A percentile compares a stretch with the other conserved stretches of the same genome.
These are phyloP conservation scores for Discostella pseudostelligera DNA, from an alignment of 108 stramenopile species.

Conservation along the genomic window DNA sequence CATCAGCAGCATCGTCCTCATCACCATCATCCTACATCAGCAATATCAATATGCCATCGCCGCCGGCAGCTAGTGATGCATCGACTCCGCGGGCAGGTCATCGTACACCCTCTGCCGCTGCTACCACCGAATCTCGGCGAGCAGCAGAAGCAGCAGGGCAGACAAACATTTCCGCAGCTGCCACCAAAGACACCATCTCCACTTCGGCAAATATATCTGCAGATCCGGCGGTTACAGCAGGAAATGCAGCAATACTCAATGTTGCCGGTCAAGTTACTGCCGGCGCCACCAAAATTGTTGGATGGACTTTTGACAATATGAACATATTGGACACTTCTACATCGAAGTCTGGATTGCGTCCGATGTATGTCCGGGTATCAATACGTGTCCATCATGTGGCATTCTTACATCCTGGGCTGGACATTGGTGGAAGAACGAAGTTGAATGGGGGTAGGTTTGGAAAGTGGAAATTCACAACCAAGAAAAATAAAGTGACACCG, in stretches of 20 bases:
- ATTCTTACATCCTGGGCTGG: conserved; percentile 43
- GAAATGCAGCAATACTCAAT: neutral
- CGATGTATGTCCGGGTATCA: conserved; percentile 46
- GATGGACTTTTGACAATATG: conserved; percentile 5
- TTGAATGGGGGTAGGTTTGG: conserved; percentile 6
- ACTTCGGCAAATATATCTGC: no score
- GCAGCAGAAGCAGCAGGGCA: neutral
- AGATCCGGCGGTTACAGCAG: neutral
- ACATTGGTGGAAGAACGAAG: conserved; percentile 21
- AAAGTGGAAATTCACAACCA: conserved; percentile 7
- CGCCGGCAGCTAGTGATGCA: no score
- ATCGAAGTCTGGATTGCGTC: conserved; percentile 18
- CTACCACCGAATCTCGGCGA: neutral
- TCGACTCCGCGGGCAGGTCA: neutral
- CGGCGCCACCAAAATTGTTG: conserved; percentile 2
- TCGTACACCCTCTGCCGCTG: neutral
- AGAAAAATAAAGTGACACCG: neutral
- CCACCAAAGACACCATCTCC: no score
- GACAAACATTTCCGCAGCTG: neutral
- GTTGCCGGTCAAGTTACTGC: neutral
- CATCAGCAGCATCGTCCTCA: neutral
- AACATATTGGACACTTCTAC: conserved; percentile 4
- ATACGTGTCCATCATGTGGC: conserved; percentile 42
- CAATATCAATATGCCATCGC: neutral
- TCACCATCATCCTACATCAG: neutral